These are phyloP conservation scores for Babesia gibsoni DNA, from an alignment of 169 alveolate species.

Conservation along the genomic window DNA sequence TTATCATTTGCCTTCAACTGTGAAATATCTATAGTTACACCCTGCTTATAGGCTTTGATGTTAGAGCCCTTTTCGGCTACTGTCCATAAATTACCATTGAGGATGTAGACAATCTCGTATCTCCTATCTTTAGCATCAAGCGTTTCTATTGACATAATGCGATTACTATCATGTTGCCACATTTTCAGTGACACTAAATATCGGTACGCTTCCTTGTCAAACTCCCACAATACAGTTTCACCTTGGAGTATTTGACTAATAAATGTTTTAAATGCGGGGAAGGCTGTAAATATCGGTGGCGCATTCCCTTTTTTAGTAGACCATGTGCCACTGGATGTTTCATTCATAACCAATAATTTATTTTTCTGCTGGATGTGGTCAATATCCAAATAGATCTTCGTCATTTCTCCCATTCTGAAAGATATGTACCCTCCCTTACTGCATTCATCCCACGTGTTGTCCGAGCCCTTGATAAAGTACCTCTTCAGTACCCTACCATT, in stretches of 20 bases:
- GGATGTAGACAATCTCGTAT: background rate
- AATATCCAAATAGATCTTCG: background rate
- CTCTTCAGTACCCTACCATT: background rate
- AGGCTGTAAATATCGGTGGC: too few relatives aligned
- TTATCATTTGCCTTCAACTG: too few relatives aligned
- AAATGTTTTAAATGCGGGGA: background rate
- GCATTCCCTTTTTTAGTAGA: too few relatives aligned
- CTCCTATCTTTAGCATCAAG: background rate
- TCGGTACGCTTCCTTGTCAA: background rate
- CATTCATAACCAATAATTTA: too few relatives aligned
- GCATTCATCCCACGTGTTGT: background rate
- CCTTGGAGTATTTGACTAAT: background rate
- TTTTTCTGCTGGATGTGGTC: background rate
- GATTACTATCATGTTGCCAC: background rate
- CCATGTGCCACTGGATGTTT: too few relatives aligned
- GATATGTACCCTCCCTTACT: background rate
- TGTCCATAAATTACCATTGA: background rate
- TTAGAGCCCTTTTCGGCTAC: background rate
- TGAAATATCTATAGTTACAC: background rate
- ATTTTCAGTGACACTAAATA: background rate
- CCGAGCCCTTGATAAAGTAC: background rate
- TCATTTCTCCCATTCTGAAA: background rate
- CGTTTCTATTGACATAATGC: background rate
- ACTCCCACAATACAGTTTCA: background rate
- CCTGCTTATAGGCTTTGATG: background rate